Evolutionary conservation across 257 asterid species (phyloP).

Genomic region (Henckelia pumila): DNA sequence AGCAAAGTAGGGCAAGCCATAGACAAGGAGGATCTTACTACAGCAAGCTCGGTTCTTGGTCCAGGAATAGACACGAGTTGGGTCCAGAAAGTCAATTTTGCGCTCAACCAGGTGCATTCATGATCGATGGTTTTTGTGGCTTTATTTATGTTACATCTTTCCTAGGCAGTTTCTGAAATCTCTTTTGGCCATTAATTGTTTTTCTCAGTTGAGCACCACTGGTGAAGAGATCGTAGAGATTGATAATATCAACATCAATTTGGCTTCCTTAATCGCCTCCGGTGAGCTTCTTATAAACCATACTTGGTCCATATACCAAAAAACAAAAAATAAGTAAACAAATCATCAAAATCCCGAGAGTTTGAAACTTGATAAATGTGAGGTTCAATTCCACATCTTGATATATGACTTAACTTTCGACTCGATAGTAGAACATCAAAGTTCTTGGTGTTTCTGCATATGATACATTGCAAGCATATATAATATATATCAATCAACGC

Average conservation of each 20-base stretch:
- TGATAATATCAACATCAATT: slow-evolving; percentile 61
- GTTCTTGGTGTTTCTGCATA: not conserved
- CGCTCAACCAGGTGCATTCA: slow-evolving; percentile 64
- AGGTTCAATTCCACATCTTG: not conserved
- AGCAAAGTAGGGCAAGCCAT: slow-evolving; percentile 83
- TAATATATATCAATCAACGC: no score
- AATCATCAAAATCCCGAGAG: not conserved
- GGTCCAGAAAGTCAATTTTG: slow-evolving; percentile 68
- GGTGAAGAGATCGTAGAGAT: slow-evolving; percentile 77
- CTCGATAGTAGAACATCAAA: not conserved
- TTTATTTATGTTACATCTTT: no score
- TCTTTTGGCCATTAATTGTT: not conserved
- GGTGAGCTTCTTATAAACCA: slow-evolving; percentile 37
- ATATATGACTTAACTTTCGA: no score
- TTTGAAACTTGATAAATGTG: not conserved
- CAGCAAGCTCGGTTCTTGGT: slow-evolving; percentile 74
- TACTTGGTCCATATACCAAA: not conserved
- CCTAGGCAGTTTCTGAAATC: not conserved
- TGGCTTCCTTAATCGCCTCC: slow-evolving; percentile 66
- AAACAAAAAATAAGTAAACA: no score
- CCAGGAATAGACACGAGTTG: slow-evolving; percentile 65
- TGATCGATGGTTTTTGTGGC: not conserved
- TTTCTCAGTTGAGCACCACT: slow-evolving; percentile 73
- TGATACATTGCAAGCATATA: no score
- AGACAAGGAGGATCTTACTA: slow-evolving; percentile 68